phyloP scores from a whole-genome alignment of 177 flowering plant species.

The Vitis hybrid region DNA sequence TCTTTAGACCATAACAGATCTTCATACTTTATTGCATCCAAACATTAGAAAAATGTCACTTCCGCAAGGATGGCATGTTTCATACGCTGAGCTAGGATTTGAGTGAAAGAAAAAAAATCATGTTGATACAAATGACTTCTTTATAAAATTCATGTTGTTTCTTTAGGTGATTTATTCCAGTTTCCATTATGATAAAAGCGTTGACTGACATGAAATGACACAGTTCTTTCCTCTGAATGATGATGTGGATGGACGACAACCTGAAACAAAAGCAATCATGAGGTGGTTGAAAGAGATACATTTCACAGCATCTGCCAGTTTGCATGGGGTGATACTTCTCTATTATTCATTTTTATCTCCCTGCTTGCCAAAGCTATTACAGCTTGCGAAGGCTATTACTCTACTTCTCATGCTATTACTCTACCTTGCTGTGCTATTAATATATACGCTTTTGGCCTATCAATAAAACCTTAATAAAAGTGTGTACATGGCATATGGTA shows the following conservation, averaged over 20 bases:
- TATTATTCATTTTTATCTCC: neutral
- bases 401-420: conserved; percentile 3
- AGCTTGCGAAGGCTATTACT: too few relatives aligned
- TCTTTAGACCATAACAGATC: too few relatives aligned
- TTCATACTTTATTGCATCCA: too few relatives aligned
- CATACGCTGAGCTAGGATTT: too few relatives aligned
- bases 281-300: conserved; percentile 66
- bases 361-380: neutral
- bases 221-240: conserved; percentile 77
- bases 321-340: conserved; percentile 81
- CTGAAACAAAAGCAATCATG: conserved; percentile 96
- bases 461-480: too few relatives aligned
- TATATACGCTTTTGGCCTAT: too few relatives aligned
- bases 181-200: conserved; percentile 1
- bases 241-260: conserved; percentile 62
- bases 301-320: conserved; percentile 89
- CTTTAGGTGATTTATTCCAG: neutral
- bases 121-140: too few relatives aligned
- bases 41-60: too few relatives aligned
- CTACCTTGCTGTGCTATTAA: neutral
- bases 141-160: neutral
- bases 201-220: conserved; percentile 19
- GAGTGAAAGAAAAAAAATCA: too few relatives aligned
- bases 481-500: too few relatives aligned
- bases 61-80: too few relatives aligned